Evolutionary conservation across 345 rosid species (phyloP), one percentile per base, ranked within the genome.

Genomic region (Microcos paniculata): DNA sequence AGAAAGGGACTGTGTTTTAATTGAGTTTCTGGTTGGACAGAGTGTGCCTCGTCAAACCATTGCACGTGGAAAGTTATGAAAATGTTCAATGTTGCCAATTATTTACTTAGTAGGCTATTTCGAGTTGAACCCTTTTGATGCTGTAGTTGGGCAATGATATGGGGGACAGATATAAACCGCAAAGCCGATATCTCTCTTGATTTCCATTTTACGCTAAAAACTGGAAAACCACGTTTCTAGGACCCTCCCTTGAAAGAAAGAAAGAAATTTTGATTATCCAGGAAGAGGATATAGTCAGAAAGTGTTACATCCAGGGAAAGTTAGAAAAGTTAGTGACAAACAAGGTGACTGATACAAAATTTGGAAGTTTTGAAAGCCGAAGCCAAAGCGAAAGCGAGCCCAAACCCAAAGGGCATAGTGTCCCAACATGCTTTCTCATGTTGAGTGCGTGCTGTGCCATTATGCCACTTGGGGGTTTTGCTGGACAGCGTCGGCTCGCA

Each of bases 401-500:
- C n/a, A n/a, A n/a, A n/a, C 40, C 40, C 1, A 0, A 35, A 35
- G 40, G 40, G 64, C 80, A 59, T 19, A 77, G 84, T 80, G 77
- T 71, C 75, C 82, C 86, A 80, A 56, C 78, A 59, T 70, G 80
- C 62, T 81, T 72, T 73, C 75, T 33, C 56, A 67, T 76, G 79
- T 73, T 74, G 77, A 81, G 83, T 73, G 84, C 71, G 79, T 81
- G 79, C 80, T 58, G 82, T 79, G 78, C 83, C 87, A 85, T 77
- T 81, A 83, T 71, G 72, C 38, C 81, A 73, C 76, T 67, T 58
- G 61, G 26, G 77, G 64, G 56, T 38, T 28, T 77, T 70, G 70
- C 58, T 23, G 71, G 74, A 68, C 28, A 64, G 31, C 58, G 68
- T 67, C 76, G 73, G 76, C 74, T 74, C 66, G 75, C 70, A 72